Evolutionary conservation across 116 monocot genomes (phyloP), one percentile per base, ranked within the genome.

Genomic region (Thalassia testudinum): DNA sequence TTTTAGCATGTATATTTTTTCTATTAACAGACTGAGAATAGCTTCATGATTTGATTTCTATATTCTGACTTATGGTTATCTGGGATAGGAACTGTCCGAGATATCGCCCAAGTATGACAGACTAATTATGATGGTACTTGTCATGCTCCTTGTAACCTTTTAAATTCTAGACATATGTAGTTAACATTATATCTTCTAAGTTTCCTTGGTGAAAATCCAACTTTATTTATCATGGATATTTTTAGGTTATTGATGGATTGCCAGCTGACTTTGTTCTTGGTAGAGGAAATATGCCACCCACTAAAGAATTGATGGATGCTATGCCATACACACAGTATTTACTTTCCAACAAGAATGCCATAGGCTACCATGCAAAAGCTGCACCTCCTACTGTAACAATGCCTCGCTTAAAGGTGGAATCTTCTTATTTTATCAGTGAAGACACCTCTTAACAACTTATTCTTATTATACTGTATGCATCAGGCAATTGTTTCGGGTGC

Each of bases 301-400:
- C 54, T 42, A 76, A 72, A 54, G 57, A 50, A 18, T 64, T 84
- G 68, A 49, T 63, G 37, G 78, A 88, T 40, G 67, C 85, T 19
- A 95, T 95, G 88, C 88, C 81, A 14, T 95, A 85, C 60, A 95
- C 88, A 12, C 88, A 79, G 43, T 69, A 62, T 74, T 72, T 95
- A 50, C 57, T 95, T 50, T 70, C 72, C 22, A 71, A 57, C 55
- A 66, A 73, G 50, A 74, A 49, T 56, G 95, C 88, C 18, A 64
- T 52, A 60, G 95, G 64, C n/a, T 95, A 78, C 64, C 88, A 82
- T 70, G 85, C 88, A 72, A 78, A 81, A 72, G 95, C 95, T 70
- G 88, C 88, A 43, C 78, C 95, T 62, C 95, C 95, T 29, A 95
- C 88, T 37, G 95, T 95, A 28, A 95, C 95, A 16, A 95, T 95